Conservation (phyloP, 2,329 filamentous ascomycete genomes). For the Elsinoe perseae region DNA sequence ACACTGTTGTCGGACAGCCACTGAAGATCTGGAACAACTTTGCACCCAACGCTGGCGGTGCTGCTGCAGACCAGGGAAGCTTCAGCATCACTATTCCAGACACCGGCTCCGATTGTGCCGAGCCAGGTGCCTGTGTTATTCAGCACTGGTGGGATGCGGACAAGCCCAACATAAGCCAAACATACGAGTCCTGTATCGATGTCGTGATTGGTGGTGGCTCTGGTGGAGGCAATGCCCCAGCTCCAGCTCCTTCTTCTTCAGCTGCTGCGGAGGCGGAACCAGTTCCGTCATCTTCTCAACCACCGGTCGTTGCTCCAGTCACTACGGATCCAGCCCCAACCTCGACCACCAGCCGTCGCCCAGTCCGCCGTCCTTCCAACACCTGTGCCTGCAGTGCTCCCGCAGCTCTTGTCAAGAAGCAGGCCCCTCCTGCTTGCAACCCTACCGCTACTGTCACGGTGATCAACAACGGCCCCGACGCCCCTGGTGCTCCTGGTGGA, state of each 20-base stretch:
- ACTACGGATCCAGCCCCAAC: neutral
- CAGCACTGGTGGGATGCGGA: conserved; percentile 57
- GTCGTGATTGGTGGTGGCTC: conserved; percentile 39
- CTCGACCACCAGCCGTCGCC: conserved; percentile 15
- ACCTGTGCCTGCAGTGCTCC: conserved; percentile 1
- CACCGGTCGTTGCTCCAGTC: conserved; percentile 18
- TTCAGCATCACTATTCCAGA: conserved; percentile 51
- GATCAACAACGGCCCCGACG: conserved; percentile 18
- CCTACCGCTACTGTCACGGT: conserved; percentile 17
- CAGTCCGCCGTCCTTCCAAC: conserved; percentile 12
- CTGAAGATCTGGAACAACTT: conserved; percentile 51
- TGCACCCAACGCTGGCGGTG: conserved; percentile 40
- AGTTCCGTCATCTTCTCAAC: conserved; percentile 10
- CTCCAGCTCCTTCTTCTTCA: conserved; percentile 8
- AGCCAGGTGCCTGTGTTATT: conserved; percentile 46
- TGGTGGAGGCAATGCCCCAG: neutral
- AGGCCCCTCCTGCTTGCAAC: conserved; percentile 7
- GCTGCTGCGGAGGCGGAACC: conserved; percentile 15
- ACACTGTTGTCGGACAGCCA: conserved; percentile 45
- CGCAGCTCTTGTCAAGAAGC: neutral
- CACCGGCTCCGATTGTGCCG: conserved; percentile 40
- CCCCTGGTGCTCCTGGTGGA: neutral
- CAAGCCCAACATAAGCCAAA: conserved; percentile 45
- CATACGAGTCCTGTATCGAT: conserved; percentile 57
- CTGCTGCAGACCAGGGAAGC: conserved; percentile 39